Base-by-base conservation (phyloP, 2,329 filamentous ascomycete species). In the Exophiala phaeomuriformis region DNA sequence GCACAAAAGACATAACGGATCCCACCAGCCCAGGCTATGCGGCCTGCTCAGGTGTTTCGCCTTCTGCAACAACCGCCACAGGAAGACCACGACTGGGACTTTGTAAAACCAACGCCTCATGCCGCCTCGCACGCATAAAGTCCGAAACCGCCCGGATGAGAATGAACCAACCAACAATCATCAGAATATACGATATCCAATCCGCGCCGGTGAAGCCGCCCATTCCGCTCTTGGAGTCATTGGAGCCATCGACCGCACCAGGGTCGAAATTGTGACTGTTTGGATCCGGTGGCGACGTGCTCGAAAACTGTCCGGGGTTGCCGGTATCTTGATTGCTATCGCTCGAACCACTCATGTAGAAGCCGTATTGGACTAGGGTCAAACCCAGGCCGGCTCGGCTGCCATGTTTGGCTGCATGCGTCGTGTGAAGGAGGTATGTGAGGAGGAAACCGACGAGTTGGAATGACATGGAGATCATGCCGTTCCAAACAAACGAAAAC, bases 111-210 rank as follows among this genome's bases (percentile, higher is more conserved):
- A 98, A 76, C 68, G 93, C 88, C 73, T 98, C 93, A 67, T 97
- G 93, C 65, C 89, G 79, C 67, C 91, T 80, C 36, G 90, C 93
- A 62, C 84, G 82, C 58, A 97, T 72, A 67, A 93, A 98, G 68
- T 97, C 90, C 64, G 86, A 90, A 12, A 95, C 83, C n/a, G 90
- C 85, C 70, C 90, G 82, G 67, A 98, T 97, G 58, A 98, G 75
- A 58, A 98, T 90, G 66, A 97, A 97, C 93, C 93, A 98, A 3
- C 93, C 93, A 1, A 95, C 85, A 66, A 98, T 88, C 93, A 98
- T 98, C 45, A 98, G 72, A 10, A 87, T 76, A 65, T 97, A 98
- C 7, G 90, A 88, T 59, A 95, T 76, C 88, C 88, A 96, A 67
- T 97, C 90, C 7, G 59, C 47, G 10, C 56, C 59, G 42, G 57